Percentiles rank a stretch among this genome's conserved stretches.
Evolutionary conservation across 2,329 filamentous ascomycete genomes (phyloP).

Genomic region (Penicillium aurantiogriseum): DNA sequence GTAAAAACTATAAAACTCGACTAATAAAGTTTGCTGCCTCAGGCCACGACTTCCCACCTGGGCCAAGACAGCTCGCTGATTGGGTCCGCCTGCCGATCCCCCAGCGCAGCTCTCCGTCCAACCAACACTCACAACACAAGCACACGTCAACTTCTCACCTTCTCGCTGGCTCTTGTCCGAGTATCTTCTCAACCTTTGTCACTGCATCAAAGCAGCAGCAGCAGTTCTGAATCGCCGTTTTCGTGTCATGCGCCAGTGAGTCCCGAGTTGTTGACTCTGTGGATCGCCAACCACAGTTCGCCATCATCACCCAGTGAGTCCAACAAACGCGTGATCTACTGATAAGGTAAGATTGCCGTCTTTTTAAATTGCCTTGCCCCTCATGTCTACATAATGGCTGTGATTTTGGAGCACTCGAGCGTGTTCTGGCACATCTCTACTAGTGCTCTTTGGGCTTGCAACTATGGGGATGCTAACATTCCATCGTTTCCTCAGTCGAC

Average conservation of each 20-base stretch:
- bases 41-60: conserved; percentile 1
- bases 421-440: not conserved
- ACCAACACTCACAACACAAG: conserved; percentile 6
- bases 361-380: not conserved
- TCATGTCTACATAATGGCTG: not conserved
- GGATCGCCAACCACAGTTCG: conserved; percentile 15
- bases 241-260: conserved; percentile 3
- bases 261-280: conserved; percentile 2
- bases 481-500: conserved; percentile 37
- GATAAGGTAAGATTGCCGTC: conserved; percentile 8
- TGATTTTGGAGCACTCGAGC: not conserved
- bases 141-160: conserved; percentile 2
- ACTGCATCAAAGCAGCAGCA: not conserved
- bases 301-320: conserved; percentile 7
- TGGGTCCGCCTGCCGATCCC: conserved; percentile 4
- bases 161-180: conserved; percentile 2
- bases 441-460: not conserved
- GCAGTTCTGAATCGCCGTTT: not conserved
- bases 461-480: conserved; percentile 42
- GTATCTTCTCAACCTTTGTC: not conserved
- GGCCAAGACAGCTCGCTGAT: not conserved
- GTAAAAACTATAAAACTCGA: not conserved
- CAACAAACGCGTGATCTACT: conserved; percentile 1
- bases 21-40: not conserved
- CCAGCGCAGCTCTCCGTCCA: conserved; percentile 8